A percentile compares a stretch with the other conserved stretches of the same genome.
These are phyloP conservation scores for Cucurbita pepo DNA, from an alignment of 306 rosid species.

Conservation along the genomic window DNA sequence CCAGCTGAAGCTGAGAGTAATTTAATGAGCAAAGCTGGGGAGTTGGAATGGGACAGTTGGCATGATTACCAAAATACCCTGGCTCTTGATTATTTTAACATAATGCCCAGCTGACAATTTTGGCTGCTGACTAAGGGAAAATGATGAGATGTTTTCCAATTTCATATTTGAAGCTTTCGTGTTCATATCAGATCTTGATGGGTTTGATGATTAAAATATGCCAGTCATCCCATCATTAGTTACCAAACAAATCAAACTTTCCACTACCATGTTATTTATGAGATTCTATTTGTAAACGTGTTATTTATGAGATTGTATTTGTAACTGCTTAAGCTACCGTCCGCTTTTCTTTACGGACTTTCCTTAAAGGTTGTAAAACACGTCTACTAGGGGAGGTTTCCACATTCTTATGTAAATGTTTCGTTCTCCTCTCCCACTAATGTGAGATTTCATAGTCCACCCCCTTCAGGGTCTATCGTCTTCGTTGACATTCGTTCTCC, in stretches of 20 bases:
- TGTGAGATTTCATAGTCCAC: too few species aligned
- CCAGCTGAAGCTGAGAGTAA: neutral
- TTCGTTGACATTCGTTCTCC: too few species aligned
- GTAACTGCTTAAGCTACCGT: too few species aligned
- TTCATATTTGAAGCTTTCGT: neutral
- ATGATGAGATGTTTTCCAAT: neutral
- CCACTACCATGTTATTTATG: neutral
- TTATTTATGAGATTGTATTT: too few species aligned
- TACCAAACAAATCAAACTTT: neutral
- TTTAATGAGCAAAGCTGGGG: neutral
- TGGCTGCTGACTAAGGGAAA: neutral
- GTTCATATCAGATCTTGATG: neutral
- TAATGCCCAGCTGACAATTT: neutral
- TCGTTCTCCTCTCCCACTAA: too few species aligned
- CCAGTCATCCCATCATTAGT: neutral
- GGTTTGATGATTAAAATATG: neutral
- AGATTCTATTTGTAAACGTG: too few species aligned
- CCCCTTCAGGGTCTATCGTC: too few species aligned
- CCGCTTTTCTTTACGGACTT: too few species aligned
- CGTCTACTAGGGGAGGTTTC: too few species aligned
- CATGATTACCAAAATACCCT: neutral
- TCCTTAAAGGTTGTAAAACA: too few species aligned
- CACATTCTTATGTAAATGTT: too few species aligned
- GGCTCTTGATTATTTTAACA: neutral
- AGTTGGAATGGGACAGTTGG: neutral